A percentile compares a stretch with the other conserved stretches of the same genome.
Conservation (phyloP, 2,329 filamentous ascomycete genomes). For the Helotiales sp. region DNA sequence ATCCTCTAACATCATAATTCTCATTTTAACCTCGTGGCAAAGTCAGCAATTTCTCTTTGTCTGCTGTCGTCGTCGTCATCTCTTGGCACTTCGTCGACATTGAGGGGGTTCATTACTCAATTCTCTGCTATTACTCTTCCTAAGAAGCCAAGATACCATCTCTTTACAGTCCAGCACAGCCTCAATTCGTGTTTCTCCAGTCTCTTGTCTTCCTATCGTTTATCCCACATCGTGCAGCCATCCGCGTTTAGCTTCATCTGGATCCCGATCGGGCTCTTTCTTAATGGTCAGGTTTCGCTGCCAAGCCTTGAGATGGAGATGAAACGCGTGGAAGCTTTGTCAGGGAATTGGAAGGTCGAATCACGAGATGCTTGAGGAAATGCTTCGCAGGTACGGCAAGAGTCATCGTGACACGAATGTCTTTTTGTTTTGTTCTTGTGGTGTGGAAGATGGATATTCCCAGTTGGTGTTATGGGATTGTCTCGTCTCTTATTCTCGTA, state of each 20-base stretch:
- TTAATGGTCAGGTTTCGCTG: constrained; percentile 15
- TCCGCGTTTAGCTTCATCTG: constrained; percentile 5
- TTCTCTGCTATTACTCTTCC: background rate
- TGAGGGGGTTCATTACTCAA: background rate
- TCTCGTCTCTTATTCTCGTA: background rate
- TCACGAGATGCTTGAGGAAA: background rate
- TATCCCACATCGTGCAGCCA: background rate
- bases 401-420: background rate
- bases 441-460: background rate
- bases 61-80: constrained; percentile 13
- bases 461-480: background rate
- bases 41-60: background rate
- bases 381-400: background rate
- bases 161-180: constrained; percentile 18
- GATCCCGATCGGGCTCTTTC: background rate
- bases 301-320: constrained; percentile 16
- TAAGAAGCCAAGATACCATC: background rate
- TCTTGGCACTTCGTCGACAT: constrained; percentile 9
- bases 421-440: background rate
- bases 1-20: background rate
- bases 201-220: constrained; percentile 15
- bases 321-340: constrained; percentile 24
- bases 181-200: constrained; percentile 10
- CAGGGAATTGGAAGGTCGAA: background rate
- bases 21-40: background rate